These are phyloP conservation scores for Myotisia sp. DNA, from an alignment of 2,329 filamentous ascomycete genomes.

Conservation along the genomic window DNA sequence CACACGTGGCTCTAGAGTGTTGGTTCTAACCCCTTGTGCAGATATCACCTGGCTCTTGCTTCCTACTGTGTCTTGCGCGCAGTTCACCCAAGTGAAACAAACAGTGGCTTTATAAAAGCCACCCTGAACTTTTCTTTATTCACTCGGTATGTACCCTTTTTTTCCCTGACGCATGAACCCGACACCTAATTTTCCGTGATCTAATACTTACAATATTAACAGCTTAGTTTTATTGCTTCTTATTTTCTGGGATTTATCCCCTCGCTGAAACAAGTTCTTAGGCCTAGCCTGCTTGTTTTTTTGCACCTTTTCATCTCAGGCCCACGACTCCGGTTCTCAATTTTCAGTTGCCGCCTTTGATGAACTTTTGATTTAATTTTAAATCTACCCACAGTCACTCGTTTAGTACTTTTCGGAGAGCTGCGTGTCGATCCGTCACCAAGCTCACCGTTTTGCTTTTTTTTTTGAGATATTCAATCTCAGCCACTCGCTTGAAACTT, in stretches of 20 bases:
- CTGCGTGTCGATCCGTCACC: slow-evolving; percentile 18
- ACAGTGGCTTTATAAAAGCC: slow-evolving; percentile 4
- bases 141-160: slow-evolving; percentile 18
- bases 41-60: too few relatives aligned
- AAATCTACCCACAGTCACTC: slow-evolving; percentile 26
- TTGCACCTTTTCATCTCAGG: background rate
- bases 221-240: slow-evolving; percentile 5
- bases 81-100: too few relatives aligned
- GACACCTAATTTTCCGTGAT: slow-evolving; percentile 1
- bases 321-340: slow-evolving; percentile 1
- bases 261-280: slow-evolving; percentile 3
- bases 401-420: slow-evolving; percentile 30
- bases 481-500: slow-evolving; percentile 34
- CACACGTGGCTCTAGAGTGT: too few relatives aligned
- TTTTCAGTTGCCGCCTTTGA: slow-evolving; percentile 4
- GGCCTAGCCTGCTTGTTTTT: background rate
- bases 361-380: slow-evolving; percentile 8
- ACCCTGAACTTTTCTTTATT: slow-evolving; percentile 9
- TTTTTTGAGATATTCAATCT: slow-evolving; percentile 27
- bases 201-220: slow-evolving; percentile 2
- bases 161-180: slow-evolving; percentile 1
- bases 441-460: slow-evolving; percentile 13
- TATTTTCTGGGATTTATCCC: slow-evolving; percentile 4
- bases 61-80: too few relatives aligned
- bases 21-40: too few relatives aligned